Base-by-base conservation (phyloP, 108 stramenopile genomes). In the Cyclotella kingstonii region DNA sequence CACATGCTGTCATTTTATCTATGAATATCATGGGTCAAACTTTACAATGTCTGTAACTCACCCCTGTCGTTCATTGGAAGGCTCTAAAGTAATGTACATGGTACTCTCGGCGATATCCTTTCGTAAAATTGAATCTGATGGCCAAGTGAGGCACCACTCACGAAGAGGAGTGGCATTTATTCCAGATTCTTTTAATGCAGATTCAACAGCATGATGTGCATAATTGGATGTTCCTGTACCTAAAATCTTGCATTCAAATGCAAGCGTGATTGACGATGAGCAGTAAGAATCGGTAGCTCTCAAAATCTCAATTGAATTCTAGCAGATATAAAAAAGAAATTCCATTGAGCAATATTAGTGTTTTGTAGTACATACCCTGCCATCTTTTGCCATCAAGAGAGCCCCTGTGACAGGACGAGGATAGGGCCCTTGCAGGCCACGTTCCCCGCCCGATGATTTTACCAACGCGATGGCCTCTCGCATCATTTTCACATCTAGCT, bases 111-210 rank as follows among this genome's bases (percentile, higher is more conserved):
- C 33, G 40, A 91, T 42, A 57, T 81, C 77, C 10, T 68, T 55
- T 10, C 90, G 78, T 36, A 89, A 66, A 21, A 75, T 59, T 19
- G 57, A 50, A 42, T 79, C 61, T 1, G 79, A 54, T 2, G 85
- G 84, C 87, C 87, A 91, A 8, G 76, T 55, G 22, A 91, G 80
- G 47, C 82, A 87, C 90, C 90, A 91, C 47, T 88, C 90, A 9
- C 74, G 52, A 9, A 89, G 56, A 3, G 87, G 90, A 6, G 78
- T 84, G 21, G 79, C 80, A 23, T 63, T 59, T 11, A 91, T 55
- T 0, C 87, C 87, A 18, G 90, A 74, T 35, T 86, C 57, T 28
- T 65, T 55, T 27, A 88, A 53, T 8, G 74, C 85, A 43, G 68
- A 81, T 40, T 73, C 77, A 11, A 91, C 76, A 25, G 82, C 76